Evolutionary conservation across 2,329 filamentous ascomycete species (phyloP), one percentile per base, ranked within the genome.

Genomic region (Aureobasidium mangrovei): DNA sequence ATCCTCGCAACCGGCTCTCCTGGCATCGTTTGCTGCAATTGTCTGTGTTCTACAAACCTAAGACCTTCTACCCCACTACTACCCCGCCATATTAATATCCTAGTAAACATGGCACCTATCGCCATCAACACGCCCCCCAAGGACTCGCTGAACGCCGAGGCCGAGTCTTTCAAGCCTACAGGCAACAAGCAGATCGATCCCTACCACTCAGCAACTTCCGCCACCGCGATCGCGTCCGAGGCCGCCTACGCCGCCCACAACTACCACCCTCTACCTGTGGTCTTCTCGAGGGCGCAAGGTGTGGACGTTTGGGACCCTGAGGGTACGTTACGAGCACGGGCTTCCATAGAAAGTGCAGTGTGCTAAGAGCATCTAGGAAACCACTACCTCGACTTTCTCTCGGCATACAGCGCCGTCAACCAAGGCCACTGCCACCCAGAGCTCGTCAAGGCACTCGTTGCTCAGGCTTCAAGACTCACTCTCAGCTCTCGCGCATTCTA

Each of bases 371-470:
- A 33, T 41, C 35, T 43, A 54, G 67, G 66, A 67, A 87, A 84
- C 64, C 85, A 95, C 70, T 97, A 98, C 72, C 83, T 97, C 64
- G 93, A 98, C 75, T 98, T 96, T 74, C 83, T 98, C 61, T 97
- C 91, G 44, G 93, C 93, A 61, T 98, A 98, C 79, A 94, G 88
- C 63, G 93, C 93, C 58, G 90, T 97, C 68, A 97, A 97, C 77
- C 91, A 97, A 73, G 91, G 91, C 59, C 91, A 98, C 73, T 97
- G 91, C 74, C 91, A 98, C 74, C 93, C 93, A 4, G 91, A 95
- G 74, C 83, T 97, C 55, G 84, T 98, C 68, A 91, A 91, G 71
- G 87, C 91, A 10, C 77, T 98, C 58, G 83, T 83, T 36, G 88
- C 95, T 61, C 93, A 98, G 75, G 93, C 93, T 45, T 81, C 85